These are phyloP conservation scores for Magnusiomyces magnusii DNA, from an alignment of 1,139 yeast species.

Conservation along the genomic window DNA sequence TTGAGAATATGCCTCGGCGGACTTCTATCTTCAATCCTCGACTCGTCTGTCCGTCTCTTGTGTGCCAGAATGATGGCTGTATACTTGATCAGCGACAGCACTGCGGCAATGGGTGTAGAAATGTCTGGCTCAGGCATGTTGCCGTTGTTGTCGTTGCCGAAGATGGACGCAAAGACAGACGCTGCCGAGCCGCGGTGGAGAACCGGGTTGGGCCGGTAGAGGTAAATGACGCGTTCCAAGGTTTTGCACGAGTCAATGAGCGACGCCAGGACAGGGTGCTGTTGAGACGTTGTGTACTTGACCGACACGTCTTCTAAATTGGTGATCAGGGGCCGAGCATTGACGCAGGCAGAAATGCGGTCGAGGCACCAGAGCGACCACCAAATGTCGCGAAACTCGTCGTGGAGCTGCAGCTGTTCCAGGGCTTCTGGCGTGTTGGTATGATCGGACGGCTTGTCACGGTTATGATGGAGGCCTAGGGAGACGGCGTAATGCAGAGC, in stretches of 20 bases:
- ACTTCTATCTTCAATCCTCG: slow-evolving; percentile 4
- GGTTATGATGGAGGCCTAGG: slow-evolving; percentile 36
- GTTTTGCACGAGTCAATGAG: slow-evolving; percentile 31
- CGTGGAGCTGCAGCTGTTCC: neutral
- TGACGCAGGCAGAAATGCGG: slow-evolving; percentile 36
- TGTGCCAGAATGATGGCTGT: slow-evolving; percentile 31
- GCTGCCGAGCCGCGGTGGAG: slow-evolving; percentile 11
- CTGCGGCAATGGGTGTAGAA: slow-evolving; percentile 24
- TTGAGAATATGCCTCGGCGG: slow-evolving; percentile 4
- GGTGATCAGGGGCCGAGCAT: slow-evolving; percentile 36
- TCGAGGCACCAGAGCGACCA: slow-evolving; percentile 40
- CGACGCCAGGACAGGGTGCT: slow-evolving; percentile 26
- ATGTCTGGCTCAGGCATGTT: slow-evolving; percentile 21
- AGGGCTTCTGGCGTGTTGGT: slow-evolving; percentile 11
- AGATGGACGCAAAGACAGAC: slow-evolving; percentile 4
- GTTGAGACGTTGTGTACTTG: slow-evolving; percentile 27
- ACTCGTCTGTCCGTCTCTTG: slow-evolving; percentile 22
- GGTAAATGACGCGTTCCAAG: slow-evolving; percentile 33
- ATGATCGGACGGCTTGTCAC: slow-evolving; percentile 26
- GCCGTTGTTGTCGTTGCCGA: slow-evolving; percentile 6
- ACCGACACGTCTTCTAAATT: slow-evolving; percentile 37
- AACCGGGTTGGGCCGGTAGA: slow-evolving; percentile 32
- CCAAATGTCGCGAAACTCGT: slow-evolving; percentile 34
- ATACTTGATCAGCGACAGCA: slow-evolving; percentile 29
- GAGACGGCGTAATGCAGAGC: slow-evolving; percentile 37